Evolutionary conservation across 257 asterid genomes (phyloP), one percentile per base, ranked within the genome.

Genomic region (Knoxia roxburghii): DNA sequence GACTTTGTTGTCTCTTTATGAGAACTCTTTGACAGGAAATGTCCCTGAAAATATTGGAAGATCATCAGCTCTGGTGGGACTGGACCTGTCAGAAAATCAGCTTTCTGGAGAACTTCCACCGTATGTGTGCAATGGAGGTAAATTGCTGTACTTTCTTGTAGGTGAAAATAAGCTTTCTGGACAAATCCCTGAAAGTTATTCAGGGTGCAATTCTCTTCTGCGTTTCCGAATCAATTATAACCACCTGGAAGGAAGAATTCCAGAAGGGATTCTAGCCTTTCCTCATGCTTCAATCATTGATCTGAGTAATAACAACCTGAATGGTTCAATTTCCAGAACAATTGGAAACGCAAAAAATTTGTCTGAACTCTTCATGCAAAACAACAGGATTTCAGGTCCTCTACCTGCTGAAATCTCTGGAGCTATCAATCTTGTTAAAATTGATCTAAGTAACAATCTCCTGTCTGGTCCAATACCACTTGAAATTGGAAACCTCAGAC

Each of bases 21-120:
- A 76, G 68, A 93, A 93, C 40, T 60, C 61, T 27, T 72, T 93
- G 69, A 86, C 89, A 0, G 99, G 97, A 21, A 84, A 83, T 61
- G 76, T 93, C 37, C 97, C 97, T 1, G 77, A 50, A 27, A 59
- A 81, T 64, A 88, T 93, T 15, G 99, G 99, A 32, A 73, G 63
- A 32, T 81, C 81, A 5, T 81, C 97, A 1, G 61, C 72, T 23
- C 49, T 93, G 40, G 82, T 72, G 6, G 96, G 82, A 17, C n/a
- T 93, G 69, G 99, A 93, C 73, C 61, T 93, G 73, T 87, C 99
- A 0, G 99, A 93, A 56, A 93, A 93, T 73, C 83, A 57, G 26
- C 51, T 93, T 17, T 77, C 89, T 0, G 99, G 99, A 29, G 76
- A 69, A 20, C 73, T 94, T 27, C 99, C 99, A 0, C 82, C 83